Evolutionary conservation across 352 stramenopile genomes (phyloP).

Genomic region (Phytophthora megakarya): DNA sequence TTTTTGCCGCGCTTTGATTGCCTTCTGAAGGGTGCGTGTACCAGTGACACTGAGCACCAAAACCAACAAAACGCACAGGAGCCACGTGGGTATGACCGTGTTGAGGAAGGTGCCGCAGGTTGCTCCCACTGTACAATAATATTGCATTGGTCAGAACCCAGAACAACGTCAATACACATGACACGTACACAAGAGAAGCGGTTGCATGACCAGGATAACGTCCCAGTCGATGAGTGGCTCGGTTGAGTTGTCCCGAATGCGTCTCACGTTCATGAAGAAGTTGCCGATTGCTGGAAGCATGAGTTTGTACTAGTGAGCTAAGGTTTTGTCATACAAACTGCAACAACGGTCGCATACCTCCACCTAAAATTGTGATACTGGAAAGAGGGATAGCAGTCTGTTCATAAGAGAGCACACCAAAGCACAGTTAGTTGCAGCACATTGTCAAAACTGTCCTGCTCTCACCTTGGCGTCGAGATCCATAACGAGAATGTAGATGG

Average conservation of each 20-base stretch:
- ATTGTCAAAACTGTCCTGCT: no score
- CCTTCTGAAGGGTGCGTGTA: constrained; percentile 90
- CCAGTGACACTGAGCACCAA: constrained; percentile 88
- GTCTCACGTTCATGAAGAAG: constrained; percentile 90
- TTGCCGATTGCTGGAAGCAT: constrained; percentile 83
- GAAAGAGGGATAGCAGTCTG: constrained; percentile 93
- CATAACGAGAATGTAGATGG: constrained; percentile 97
- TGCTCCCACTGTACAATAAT: constrained; percentile 48
- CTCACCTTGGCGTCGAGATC: constrained; percentile 88
- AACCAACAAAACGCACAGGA: constrained; percentile 91
- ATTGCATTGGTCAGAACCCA: constrained; percentile 1
- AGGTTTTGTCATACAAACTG: not conserved
- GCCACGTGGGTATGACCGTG: constrained; percentile 87
- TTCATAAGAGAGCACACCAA: not conserved
- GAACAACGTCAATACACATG: not conserved
- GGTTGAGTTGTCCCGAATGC: constrained; percentile 88
- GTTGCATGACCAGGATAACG: constrained; percentile 97
- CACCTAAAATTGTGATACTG: constrained; percentile 96
- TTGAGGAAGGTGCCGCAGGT: constrained; percentile 92
- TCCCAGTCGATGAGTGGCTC: constrained; percentile 97
- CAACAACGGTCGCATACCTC: constrained; percentile 45
- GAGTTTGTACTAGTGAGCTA: not conserved
- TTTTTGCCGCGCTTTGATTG: constrained; percentile 83
- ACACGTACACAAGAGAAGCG: constrained; percentile 79
- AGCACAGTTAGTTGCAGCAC: constrained; percentile 1